Conservation (phyloP, 495 filamentous ascomycete species). For the Pyronema domesticum region DNA sequence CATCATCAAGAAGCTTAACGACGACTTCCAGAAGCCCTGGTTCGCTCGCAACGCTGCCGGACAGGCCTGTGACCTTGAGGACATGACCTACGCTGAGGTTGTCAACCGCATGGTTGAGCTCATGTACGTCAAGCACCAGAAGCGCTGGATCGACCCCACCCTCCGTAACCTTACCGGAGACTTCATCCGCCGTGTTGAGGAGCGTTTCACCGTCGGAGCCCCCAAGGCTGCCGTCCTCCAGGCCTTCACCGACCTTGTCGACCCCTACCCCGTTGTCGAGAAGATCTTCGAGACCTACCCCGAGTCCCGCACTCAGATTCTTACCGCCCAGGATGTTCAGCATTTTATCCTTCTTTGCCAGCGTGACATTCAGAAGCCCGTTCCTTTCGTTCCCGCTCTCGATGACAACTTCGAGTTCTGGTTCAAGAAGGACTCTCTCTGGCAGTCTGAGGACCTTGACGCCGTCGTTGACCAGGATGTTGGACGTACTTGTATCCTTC, state of each 20-base stretch:
- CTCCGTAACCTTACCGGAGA: constrained; percentile 69
- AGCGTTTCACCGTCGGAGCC: constrained; percentile 58
- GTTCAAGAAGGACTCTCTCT: constrained; percentile 99
- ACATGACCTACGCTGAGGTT: constrained; percentile 94
- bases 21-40: constrained; percentile 98
- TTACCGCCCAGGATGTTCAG: constrained; percentile 93
- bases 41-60: constrained; percentile 77
- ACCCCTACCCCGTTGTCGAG: constrained; percentile 59
- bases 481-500: constrained; percentile 81
- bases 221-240: constrained; percentile 62
- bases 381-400: constrained; percentile 80
- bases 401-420: constrained; percentile 95
- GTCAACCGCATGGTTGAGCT: constrained; percentile 86
- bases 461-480: constrained; percentile 93
- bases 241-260: constrained; percentile 69
- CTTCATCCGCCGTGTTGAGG: constrained; percentile 89
- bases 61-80: constrained; percentile 80
- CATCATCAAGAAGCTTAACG: constrained; percentile 95
- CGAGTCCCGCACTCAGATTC: constrained; percentile 71
- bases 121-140: constrained; percentile 87
- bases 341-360: constrained; percentile 90
- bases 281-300: constrained; percentile 67
- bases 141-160: constrained; percentile 82
- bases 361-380: constrained; percentile 83
- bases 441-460: constrained; percentile 94